phyloP scores from a whole-genome alignment of 495 filamentous ascomycete species.

The Saxophila tyrrhenica region DNA sequence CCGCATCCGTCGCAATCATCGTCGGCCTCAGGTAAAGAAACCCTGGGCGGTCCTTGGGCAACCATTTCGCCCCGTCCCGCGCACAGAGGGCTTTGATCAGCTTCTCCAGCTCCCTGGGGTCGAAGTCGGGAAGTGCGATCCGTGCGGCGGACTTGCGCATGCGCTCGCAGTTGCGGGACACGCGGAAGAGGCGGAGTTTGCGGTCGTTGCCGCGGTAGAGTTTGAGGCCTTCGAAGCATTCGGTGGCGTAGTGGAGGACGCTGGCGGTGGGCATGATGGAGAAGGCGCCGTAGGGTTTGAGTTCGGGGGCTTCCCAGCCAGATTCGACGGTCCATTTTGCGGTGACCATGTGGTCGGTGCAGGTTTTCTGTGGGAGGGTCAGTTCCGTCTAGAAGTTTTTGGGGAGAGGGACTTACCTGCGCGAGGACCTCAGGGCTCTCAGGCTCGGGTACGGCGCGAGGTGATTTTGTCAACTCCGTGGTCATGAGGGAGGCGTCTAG shows the following conservation, averaged over 20 bases:
- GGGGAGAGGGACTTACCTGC: conserved; percentile 1
- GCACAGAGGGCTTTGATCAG: conserved; percentile 61
- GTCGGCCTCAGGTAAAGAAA: conserved; percentile 80
- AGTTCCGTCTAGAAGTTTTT: too few species aligned
- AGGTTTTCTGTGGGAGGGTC: conserved; percentile 30
- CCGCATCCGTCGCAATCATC: conserved; percentile 67
- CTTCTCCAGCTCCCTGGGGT: conserved; percentile 57
- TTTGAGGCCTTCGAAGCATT: conserved; percentile 89
- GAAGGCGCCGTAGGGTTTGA: conserved; percentile 71
- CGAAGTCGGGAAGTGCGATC: conserved; percentile 68
- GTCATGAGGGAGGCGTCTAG: conserved; percentile 67
- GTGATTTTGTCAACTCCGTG: conserved; percentile 52
- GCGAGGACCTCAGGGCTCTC: conserved; percentile 37
- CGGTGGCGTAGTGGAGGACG: conserved; percentile 82
- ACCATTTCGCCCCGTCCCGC: conserved; percentile 64
- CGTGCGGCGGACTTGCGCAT: conserved; percentile 60
- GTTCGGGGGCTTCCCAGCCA: conserved; percentile 69
- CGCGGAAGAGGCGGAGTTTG: conserved; percentile 75
- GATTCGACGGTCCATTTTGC: conserved; percentile 51
- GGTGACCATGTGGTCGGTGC: conserved; percentile 87
- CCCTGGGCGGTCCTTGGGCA: conserved; percentile 53
- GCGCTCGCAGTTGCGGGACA: conserved; percentile 62
- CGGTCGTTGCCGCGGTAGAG: conserved; percentile 75
- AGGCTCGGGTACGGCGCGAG: conserved; percentile 52
- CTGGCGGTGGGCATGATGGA: conserved; percentile 73